Evolutionary conservation across 2,329 filamentous ascomycete genomes (phyloP).

Genomic region (Penicillium sp.): DNA sequence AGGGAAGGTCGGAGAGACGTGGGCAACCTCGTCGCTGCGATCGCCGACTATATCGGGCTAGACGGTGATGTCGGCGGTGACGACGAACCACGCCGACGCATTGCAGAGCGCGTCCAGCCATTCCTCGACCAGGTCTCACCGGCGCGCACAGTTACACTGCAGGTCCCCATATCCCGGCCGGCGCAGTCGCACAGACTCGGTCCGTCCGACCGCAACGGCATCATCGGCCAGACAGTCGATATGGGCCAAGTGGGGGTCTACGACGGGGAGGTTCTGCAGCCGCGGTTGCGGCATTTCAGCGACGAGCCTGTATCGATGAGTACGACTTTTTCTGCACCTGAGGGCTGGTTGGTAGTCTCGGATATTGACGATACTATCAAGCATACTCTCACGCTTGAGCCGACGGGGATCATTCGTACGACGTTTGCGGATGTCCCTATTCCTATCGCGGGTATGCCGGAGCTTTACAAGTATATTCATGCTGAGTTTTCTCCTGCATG

Average conservation of each 20-base stretch:
- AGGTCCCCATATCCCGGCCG: conserved; percentile 54
- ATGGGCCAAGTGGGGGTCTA: conserved; percentile 47
- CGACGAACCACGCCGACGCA: conserved; percentile 59
- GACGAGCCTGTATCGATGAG: conserved; percentile 56
- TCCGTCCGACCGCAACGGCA: conserved; percentile 69
- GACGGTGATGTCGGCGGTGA: conserved; percentile 52
- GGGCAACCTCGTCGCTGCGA: conserved; percentile 65
- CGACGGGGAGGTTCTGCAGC: conserved; percentile 50
- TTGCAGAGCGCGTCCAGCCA: conserved; percentile 58
- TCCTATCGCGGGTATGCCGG: conserved; percentile 76
- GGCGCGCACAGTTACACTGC: conserved; percentile 64
- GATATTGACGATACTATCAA: conserved; percentile 98
- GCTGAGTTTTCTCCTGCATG: conserved; percentile 64
- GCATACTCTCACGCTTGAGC: conserved; percentile 75
- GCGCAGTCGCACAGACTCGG: conserved; percentile 56
- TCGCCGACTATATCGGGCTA: conserved; percentile 68
- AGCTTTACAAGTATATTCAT: conserved; percentile 70
- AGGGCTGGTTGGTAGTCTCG: conserved; percentile 82
- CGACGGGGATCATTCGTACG: conserved; percentile 74
- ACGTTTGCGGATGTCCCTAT: conserved; percentile 77
- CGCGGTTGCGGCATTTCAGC: conserved; percentile 28
- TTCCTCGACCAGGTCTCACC: conserved; percentile 76
- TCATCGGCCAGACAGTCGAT: conserved; percentile 62
- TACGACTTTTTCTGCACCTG: conserved; percentile 70
- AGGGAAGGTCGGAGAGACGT: conserved; percentile 66